phyloP scores from a whole-genome alignment of 129 eudicot genomes.

The Artemisia annua region DNA sequence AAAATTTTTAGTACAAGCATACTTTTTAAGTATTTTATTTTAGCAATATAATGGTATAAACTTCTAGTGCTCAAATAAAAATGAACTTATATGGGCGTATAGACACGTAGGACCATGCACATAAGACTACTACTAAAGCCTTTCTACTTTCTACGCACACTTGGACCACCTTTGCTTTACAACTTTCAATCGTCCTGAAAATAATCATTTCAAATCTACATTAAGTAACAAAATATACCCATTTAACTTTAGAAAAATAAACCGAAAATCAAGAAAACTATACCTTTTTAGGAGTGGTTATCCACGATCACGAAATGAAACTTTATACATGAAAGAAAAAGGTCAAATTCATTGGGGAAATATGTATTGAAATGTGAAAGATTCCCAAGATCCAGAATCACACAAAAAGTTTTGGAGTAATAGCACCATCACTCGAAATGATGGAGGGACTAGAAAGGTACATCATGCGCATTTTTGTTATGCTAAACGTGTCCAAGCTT shows the following conservation, averaged over 20 bases:
- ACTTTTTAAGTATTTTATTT: no score
- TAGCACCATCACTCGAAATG: background rate
- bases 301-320: background rate
- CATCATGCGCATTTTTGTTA: conserved; percentile 19
- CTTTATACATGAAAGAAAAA: conserved; percentile 7
- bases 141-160: background rate
- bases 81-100: no score
- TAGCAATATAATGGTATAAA: no score
- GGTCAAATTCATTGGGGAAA: conserved; percentile 9
- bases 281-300: background rate
- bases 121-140: background rate
- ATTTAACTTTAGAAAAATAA: background rate
- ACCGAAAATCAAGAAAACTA: background rate
- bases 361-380: conserved; percentile 6
- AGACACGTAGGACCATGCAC: background rate
- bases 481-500: conserved; percentile 1
- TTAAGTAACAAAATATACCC: background rate
- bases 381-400: background rate
- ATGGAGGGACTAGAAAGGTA: conserved; percentile 11
- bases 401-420: conserved; percentile 20
- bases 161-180: background rate
- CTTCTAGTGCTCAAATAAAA: no score
- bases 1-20: no score
- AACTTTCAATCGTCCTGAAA: background rate
- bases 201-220: background rate